These are phyloP conservation scores for Vanrija sp. DNA, from an alignment of 1,284 basidiomycete genomes.

Conservation along the genomic window DNA sequence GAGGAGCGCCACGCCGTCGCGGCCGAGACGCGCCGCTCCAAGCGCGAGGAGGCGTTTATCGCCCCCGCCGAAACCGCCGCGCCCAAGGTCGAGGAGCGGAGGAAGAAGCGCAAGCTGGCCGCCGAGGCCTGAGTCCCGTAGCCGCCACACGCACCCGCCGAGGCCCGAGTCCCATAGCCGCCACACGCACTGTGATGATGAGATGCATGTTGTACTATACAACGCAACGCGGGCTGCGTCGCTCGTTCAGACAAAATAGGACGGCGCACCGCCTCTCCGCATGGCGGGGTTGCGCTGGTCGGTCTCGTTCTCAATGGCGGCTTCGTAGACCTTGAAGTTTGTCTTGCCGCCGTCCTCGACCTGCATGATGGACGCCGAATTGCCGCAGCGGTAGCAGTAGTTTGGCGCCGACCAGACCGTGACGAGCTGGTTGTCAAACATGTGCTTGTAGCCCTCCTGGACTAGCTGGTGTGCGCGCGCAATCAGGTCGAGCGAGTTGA, in stretches of 20 bases:
- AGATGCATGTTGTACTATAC: slow-evolving; percentile 23
- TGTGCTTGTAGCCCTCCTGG: slow-evolving; percentile 95
- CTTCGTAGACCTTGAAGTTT: slow-evolving; percentile 72
- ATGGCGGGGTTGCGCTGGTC: slow-evolving; percentile 55
- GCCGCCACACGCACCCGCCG: slow-evolving; percentile 15
- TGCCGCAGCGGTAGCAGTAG: slow-evolving; percentile 83
- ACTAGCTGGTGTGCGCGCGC: slow-evolving; percentile 93
- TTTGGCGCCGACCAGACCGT: slow-evolving; percentile 99
- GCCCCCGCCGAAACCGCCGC: slow-evolving; percentile 70
- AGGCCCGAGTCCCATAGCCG: slow-evolving; percentile 7
- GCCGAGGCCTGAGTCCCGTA: slow-evolving; percentile 18
- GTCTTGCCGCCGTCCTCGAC: slow-evolving; percentile 58
- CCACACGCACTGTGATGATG: neutral
- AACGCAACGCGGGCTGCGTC: neutral
- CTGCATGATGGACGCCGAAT: slow-evolving; percentile 70
- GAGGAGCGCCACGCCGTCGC: slow-evolving; percentile 66
- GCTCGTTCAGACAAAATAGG: slow-evolving; percentile 30
- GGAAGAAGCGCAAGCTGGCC: slow-evolving; percentile 55
- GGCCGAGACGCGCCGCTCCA: slow-evolving; percentile 63
- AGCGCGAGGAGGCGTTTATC: slow-evolving; percentile 76
- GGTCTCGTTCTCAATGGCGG: slow-evolving; percentile 77
- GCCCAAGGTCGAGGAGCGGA: slow-evolving; percentile 72
- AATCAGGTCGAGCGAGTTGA: slow-evolving; percentile 76
- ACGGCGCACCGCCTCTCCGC: slow-evolving; percentile 30
- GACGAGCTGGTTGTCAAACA: slow-evolving; percentile 91